These are phyloP conservation scores for Rhizopogon vesiculosus DNA, from an alignment of 768 basidiomycete species.

Conservation along the genomic window DNA sequence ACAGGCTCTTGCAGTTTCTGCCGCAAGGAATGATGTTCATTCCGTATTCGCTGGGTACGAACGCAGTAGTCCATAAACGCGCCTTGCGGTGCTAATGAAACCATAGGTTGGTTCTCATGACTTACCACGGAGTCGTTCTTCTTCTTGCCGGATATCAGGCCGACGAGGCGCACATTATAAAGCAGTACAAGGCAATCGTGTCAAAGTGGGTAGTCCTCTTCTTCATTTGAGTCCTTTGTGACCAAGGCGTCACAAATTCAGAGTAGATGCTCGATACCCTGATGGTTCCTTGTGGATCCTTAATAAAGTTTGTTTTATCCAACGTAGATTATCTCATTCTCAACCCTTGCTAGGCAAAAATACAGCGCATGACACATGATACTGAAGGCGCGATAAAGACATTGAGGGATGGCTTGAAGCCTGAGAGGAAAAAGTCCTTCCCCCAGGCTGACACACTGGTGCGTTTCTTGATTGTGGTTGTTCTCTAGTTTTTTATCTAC, in stretches of 20 bases:
- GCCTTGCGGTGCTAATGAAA: constrained; percentile 1
- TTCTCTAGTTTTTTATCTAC: background rate
- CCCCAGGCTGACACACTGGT: constrained; percentile 72
- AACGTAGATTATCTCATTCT: background rate
- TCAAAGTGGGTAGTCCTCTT: constrained; percentile 42
- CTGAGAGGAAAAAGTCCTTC: constrained; percentile 50
- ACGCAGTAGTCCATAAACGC: background rate
- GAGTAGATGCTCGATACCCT: constrained; percentile 56
- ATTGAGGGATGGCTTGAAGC: constrained; percentile 52
- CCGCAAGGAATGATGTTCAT: constrained; percentile 66
- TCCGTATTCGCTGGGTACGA: constrained; percentile 70
- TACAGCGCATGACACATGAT: constrained; percentile 66
- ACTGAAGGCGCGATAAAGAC: constrained; percentile 61
- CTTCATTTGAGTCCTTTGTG: background rate
- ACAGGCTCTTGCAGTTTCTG: constrained; percentile 63
- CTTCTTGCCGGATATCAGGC: constrained; percentile 74
- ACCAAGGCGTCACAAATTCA: constrained; percentile 15
- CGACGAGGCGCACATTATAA: constrained; percentile 58
- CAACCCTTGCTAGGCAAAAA: constrained; percentile 51
- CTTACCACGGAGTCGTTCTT: constrained; percentile 69
- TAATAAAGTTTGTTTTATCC: constrained; percentile 43
- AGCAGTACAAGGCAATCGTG: constrained; percentile 60
- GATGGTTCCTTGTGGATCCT: constrained; percentile 70
- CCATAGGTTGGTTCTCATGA: constrained; percentile 69
- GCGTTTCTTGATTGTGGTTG: constrained; percentile 11